Conservation (phyloP, 2,329 filamentous ascomycete genomes). For the Ophiostoma perfectum region DNA sequence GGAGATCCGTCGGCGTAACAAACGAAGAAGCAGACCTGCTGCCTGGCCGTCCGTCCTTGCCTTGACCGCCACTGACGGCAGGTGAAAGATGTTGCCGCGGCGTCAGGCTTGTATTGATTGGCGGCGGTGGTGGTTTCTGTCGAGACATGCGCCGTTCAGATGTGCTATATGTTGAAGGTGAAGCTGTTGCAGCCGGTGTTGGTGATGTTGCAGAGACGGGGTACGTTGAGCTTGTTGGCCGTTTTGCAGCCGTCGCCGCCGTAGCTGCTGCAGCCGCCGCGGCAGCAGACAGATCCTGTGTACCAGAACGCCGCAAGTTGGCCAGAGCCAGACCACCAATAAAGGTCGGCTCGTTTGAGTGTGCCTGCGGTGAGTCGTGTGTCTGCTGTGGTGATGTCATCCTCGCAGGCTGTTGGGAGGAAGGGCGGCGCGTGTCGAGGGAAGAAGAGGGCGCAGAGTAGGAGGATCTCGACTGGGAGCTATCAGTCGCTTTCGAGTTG, state of each 20-base stretch:
- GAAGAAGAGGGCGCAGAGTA: constrained; percentile 26
- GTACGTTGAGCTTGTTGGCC: neutral
- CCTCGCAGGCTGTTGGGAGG: neutral
- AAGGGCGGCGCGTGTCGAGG: constrained; percentile 17
- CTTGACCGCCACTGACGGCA: neutral
- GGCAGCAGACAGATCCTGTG: constrained; percentile 26
- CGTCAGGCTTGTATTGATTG: constrained; percentile 35
- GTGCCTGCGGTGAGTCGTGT: constrained; percentile 31
- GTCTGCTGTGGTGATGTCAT: constrained; percentile 22
- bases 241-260: constrained; percentile 16
- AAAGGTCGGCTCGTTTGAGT: constrained; percentile 41
- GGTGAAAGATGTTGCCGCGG: constrained; percentile 30
- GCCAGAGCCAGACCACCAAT: constrained; percentile 51
- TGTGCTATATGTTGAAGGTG: constrained; percentile 17
- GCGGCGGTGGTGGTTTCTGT: constrained; percentile 35
- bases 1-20: constrained; percentile 46
- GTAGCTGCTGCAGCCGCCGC: constrained; percentile 26
- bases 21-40: constrained; percentile 41
- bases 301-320: constrained; percentile 42
- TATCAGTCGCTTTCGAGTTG: constrained; percentile 27
- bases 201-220: constrained; percentile 20
- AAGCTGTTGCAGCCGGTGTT: constrained; percentile 24
- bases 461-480: neutral
- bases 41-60: constrained; percentile 16
- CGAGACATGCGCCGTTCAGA: constrained; percentile 31